Percentiles rank a stretch among this genome's conserved stretches.
These are phyloP conservation scores for Mortierella claussenii DNA, from an alignment of 192 early-diverging fungal genomes.

Conservation along the genomic window DNA sequence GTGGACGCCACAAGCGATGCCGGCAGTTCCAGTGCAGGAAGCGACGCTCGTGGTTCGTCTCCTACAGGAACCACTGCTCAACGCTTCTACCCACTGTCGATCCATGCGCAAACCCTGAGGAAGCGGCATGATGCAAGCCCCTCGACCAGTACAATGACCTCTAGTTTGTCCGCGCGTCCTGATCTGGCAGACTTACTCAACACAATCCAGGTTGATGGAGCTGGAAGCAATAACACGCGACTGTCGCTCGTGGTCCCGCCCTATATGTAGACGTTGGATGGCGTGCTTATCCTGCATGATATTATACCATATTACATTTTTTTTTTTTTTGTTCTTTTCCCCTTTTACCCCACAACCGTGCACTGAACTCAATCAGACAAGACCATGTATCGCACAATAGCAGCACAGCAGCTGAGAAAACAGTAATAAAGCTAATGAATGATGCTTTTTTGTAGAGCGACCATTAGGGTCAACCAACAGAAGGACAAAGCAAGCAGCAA, in stretches of 20 bases:
- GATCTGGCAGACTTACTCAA: constrained; percentile 44
- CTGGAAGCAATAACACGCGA: constrained; percentile 3
- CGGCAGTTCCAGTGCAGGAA: constrained; percentile 25
- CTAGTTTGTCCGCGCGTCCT: constrained; percentile 25
- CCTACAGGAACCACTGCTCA: neutral
- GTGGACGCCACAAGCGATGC: constrained; percentile 24
- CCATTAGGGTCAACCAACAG: too few species aligned
- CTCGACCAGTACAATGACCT: constrained; percentile 14
- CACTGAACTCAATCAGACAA: neutral
- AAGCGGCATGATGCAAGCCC: constrained; percentile 25
- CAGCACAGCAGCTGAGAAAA: neutral
- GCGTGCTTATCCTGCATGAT: neutral
- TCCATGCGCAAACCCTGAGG: constrained; percentile 40
- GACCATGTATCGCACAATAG: neutral
- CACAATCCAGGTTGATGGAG: constrained; percentile 29
- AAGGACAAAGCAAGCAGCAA: too few species aligned
- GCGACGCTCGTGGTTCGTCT: neutral
- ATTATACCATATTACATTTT: constrained; percentile 2
- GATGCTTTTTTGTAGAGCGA: too few species aligned
- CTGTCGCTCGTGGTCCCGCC: constrained; percentile 40
- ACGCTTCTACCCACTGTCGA: constrained; percentile 24
- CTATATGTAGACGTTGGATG: constrained; percentile 7
- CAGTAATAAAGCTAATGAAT: neutral
- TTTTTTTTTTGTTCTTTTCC: neutral
- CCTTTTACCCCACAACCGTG: neutral